Evolutionary conservation across 2,329 filamentous ascomycete genomes (phyloP), one percentile per base, ranked within the genome.

Genomic region (Sclerotinia borealis): DNA sequence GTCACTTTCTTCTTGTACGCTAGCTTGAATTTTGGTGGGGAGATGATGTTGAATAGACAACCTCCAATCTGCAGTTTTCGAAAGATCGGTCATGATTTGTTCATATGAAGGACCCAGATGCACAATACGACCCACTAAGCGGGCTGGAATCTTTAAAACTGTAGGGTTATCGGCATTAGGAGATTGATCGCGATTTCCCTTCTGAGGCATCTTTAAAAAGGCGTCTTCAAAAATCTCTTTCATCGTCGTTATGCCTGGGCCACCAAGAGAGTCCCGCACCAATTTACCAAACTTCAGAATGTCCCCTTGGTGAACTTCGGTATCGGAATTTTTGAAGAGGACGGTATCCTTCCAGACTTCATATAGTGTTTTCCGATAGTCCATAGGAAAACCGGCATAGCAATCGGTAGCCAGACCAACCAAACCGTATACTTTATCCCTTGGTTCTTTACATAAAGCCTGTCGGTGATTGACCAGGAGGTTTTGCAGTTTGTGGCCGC

Each of bases 341-440:
- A 74, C 71, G 1, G 69, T 69, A 54, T 75, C 70, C 1, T 65
- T 67, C 72, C 70, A 75, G 8, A 75, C 67, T 29, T 73, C 63
- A 11, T 68, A 67, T 2, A 68, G 43, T 2, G 69, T 61, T 63
- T 72, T 74, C 5, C 59, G 31, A 56, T 75, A 73, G 59, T 74
- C 72, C 47, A 73, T 68, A 0, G 71, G 68, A 39, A 74, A 73
- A 2, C 66, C 65, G 0, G 63, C 58, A 37, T 67, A 67, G 47
- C 48, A 60, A 51, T 74, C 72, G 6, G 60, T 58, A 19, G 73
- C 70, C 4, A 75, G 59, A 0, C 73, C 70, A 27, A 74, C 60
- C 1, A 75, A 67, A 0, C 70, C 73, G 63, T 73, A 75, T 5
- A 75, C 63, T 43, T 75, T 74, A 60, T 75, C 73, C 31, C 66